phyloP scores from a whole-genome alignment of 2,329 filamentous ascomycete species.

The Tricladium varicosporioides region DNA sequence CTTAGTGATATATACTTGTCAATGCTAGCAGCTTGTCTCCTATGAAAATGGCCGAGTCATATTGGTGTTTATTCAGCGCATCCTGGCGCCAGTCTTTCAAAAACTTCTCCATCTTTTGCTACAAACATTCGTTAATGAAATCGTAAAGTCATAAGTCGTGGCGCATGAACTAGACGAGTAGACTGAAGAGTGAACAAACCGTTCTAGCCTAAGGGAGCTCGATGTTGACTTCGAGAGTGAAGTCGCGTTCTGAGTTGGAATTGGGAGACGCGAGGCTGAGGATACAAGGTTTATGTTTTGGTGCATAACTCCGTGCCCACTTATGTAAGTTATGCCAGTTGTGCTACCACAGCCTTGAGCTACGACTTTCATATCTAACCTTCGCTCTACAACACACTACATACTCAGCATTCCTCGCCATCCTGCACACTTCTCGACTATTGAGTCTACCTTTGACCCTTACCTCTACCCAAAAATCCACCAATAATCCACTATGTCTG shows the following conservation, averaged over 20 bases:
- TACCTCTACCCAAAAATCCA: background rate
- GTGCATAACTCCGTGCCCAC: background rate
- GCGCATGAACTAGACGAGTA: background rate
- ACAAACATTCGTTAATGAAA: slow-evolving; percentile 8
- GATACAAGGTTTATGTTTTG: background rate
- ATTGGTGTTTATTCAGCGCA: slow-evolving; percentile 91
- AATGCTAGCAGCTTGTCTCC: slow-evolving; percentile 95
- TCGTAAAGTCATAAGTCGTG: slow-evolving; percentile 5
- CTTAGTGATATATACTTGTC: slow-evolving; percentile 64
- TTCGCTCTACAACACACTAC: background rate
- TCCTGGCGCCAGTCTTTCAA: slow-evolving; percentile 93
- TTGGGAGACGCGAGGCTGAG: slow-evolving; percentile 21
- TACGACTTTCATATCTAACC: background rate
- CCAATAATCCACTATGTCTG: slow-evolving; percentile 60
- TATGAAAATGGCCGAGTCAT: slow-evolving; percentile 94
- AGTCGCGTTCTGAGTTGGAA: slow-evolving; percentile 6
- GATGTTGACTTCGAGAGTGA: background rate
- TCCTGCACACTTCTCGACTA: no score
- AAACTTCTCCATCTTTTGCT: slow-evolving; percentile 76
- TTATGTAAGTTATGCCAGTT: slow-evolving; percentile 4
- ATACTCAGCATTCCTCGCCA: no score
- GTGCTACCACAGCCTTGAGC: background rate
- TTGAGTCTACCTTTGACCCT: no score
- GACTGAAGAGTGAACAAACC: background rate
- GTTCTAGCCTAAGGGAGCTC: background rate